Percentiles rank a stretch among this genome's conserved stretches.
phyloP scores from a whole-genome alignment of 78 protist species.

The Ministeria vibrans region DNA sequence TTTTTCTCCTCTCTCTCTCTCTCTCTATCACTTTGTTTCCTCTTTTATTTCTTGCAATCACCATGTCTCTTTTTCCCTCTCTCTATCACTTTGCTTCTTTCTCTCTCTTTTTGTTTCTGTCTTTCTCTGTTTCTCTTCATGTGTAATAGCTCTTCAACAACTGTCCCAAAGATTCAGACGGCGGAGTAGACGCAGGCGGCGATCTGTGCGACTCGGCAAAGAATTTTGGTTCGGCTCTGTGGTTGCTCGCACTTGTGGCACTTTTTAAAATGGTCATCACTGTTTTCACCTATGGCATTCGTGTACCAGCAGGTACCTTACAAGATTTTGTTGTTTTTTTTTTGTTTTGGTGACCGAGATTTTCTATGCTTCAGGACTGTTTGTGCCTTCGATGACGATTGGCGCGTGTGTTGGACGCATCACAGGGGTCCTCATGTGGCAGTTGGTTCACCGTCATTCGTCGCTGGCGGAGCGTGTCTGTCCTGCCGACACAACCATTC shows the following conservation, averaged over 20 bases:
- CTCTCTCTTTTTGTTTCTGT: background rate
- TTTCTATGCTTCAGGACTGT: background rate
- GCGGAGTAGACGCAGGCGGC: too few species aligned
- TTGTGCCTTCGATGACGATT: constrained; percentile 51
- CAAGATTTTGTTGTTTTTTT: background rate
- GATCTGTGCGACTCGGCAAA: too few species aligned
- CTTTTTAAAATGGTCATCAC: background rate
- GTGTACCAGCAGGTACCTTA: background rate
- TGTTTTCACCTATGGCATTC: constrained; percentile 28
- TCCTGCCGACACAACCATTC: too few species aligned
- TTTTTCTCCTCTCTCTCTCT: too few species aligned
- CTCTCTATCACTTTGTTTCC: background rate
- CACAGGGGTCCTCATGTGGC: constrained; percentile 22
- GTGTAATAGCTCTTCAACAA: too few species aligned
- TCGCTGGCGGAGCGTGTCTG: too few species aligned
- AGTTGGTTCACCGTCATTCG: too few species aligned
- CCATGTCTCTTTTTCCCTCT: background rate
- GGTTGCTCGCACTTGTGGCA: background rate
- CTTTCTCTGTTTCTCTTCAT: background rate
- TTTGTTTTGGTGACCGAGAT: background rate
- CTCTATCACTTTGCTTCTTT: background rate
- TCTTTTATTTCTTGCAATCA: background rate
- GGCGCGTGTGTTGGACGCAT: constrained; percentile 55
- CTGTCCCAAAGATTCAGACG: too few species aligned
- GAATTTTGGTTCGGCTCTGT: too few species aligned